Evolutionary conservation across 495 filamentous ascomycete genomes (phyloP), one percentile per base, ranked within the genome.

Genomic region (Coniosporium apollinis): DNA sequence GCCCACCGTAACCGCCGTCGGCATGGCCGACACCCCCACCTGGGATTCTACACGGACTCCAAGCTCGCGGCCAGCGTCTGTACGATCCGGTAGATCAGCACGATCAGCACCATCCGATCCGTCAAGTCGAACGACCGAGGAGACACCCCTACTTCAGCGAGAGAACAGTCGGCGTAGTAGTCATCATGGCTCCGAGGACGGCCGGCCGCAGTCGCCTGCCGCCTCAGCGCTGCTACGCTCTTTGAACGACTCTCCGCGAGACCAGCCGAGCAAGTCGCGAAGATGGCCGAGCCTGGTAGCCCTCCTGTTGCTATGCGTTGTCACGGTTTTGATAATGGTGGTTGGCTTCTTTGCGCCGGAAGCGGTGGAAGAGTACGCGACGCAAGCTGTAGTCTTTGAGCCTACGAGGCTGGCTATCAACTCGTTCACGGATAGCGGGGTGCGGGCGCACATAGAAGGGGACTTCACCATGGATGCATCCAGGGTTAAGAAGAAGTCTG

Each of bases 361-460:
- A 18, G 68, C 76, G 4, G 70, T 87, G 14, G 74, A 91, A 52
- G 69, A 79, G 50, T 97, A 97, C 55, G 81, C 76, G 5, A 72
- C 81, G 50, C 64, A 89, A 52, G 85, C 89, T 3, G 62, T 75
- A 15, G 70, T 85, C 3, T 70, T 96, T 44, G 70, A 85, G 42
- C 76, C 89, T 0, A 81, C 74, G 2, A 73, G 73, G 47, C 58
- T 97, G 4, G 82, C 83, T 1, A 70, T 97, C 34, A 77, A 86
- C 30, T 81, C 74, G 5, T 76, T 91, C 34, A 94, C 86, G 0
- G 41, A 66, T 5, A 63, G 70, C 34, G 91, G 89, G 0, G 69
- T 93, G 8, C 69, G 62, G 30, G 77, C 79, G 34, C 74, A 82
- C 39, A 62, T 97, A 19, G 72, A 81, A 45, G 86, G 81, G 1